Evolutionary conservation across 148 eudicot genomes (phyloP), one percentile per base, ranked within the genome.

Genomic region (Vaccinium vitisidaea): DNA sequence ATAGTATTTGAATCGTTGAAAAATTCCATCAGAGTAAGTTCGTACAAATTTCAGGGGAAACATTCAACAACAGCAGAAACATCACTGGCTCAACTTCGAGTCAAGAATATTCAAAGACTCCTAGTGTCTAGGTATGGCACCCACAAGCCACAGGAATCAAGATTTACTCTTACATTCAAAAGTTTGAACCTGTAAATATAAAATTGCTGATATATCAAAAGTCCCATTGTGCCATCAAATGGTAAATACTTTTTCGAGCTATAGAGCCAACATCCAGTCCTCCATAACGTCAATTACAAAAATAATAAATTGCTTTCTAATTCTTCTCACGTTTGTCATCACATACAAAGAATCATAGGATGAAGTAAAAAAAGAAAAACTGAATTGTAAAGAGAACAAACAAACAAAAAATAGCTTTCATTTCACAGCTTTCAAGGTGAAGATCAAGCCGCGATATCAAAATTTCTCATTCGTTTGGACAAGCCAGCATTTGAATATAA

Each of bases 391-490:
- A 48, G 14, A 55, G 50, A 36, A 81, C 25, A 23, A 81, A 65
- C 23, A 25, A 49, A 13, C n/a, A 48, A 65, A 23, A 21, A 14
- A 5, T 48, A 9, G 36, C 70, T 74, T 30, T 71, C 67, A 83
- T n/a, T n/a, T n/a, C n/a, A n/a, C n/a, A 9, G 36, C 70, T 74
- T 30, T 71, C 67, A 83, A 46, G 73, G 69, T 21, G 14, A 83
- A 82, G 25, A 43, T 43, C 80, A 55, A 83, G 21, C 36, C 32
- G 16, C n/a, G 18, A 55, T 83, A 53, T 0, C 27, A 71, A 61
- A 19, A 4, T 36, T 52, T 32, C 43, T 67, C 58, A 63, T 59
- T 59, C 32, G 25, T 54, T 78, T 27, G 53, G 46, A 25, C 21
- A 3, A 52, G 80, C 39, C 61, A 2, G 13, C 14, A 16, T 6